Conservation (phyloP, 2,329 filamentous ascomycete species). For the Dothiorella sarmentorum region DNA sequence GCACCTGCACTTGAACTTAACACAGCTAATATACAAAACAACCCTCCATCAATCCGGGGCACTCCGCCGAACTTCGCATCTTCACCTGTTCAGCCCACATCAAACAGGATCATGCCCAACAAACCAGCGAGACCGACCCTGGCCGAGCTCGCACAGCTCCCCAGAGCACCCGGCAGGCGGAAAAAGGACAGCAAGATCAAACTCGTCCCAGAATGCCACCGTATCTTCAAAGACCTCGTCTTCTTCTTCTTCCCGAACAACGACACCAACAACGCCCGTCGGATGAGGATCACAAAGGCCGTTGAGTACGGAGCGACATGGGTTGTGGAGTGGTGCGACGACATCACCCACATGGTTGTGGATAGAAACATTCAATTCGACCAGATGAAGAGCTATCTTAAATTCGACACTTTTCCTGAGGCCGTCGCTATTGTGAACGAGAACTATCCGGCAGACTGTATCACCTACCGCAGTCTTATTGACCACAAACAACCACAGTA, state of each 20-base stretch:
- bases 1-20: not conserved
- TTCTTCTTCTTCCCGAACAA: constrained; percentile 71
- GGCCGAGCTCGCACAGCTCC: constrained; percentile 20
- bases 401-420: constrained; percentile 48
- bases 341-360: constrained; percentile 70
- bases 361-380: constrained; percentile 65
- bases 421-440: constrained; percentile 51
- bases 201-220: constrained; percentile 31
- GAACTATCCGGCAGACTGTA: constrained; percentile 44
- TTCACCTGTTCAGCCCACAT: not conserved
- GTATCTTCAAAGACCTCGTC: constrained; percentile 28
- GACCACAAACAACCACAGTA: constrained; percentile 61
- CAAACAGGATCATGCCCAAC: not conserved
- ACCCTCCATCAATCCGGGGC: not conserved
- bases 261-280: constrained; percentile 64
- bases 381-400: constrained; percentile 59
- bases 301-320: constrained; percentile 70
- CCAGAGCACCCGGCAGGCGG: constrained; percentile 31
- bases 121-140: not conserved
- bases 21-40: not conserved
- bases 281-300: constrained; percentile 67
- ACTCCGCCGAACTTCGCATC: not conserved
- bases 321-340: constrained; percentile 53
- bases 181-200: constrained; percentile 31
- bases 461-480: constrained; percentile 37